Percentiles rank a stretch among this genome's conserved stretches.
phyloP scores from a whole-genome alignment of 805 yeast species.

The Kockiozyma suomiensis region DNA sequence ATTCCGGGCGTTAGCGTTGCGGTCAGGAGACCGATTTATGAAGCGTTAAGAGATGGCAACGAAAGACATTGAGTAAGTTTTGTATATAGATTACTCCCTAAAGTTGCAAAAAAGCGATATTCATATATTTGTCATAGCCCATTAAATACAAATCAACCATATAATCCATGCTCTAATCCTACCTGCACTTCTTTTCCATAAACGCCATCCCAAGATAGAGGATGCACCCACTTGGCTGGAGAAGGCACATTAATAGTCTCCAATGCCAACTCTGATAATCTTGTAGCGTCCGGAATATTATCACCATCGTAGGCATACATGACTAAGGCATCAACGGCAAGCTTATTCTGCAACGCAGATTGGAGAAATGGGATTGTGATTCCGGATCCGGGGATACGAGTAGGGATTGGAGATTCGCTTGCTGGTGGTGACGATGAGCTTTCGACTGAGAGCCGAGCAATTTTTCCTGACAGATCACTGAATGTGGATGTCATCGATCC shows the following conservation, averaged over 20 bases:
- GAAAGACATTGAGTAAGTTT: not conserved
- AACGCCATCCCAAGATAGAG: conserved; percentile 81
- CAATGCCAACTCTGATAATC: conserved; percentile 49
- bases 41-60: conserved; percentile 9
- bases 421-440: not conserved
- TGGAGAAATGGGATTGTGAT: conserved; percentile 38
- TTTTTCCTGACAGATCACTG: conserved; percentile 6
- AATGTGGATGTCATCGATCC: conserved; percentile 1
- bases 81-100: not conserved
- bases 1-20: conserved; percentile 37
- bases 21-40: conserved; percentile 31
- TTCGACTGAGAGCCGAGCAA: conserved; percentile 12
- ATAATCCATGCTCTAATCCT: conserved; percentile 78
- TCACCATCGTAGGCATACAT: conserved; percentile 88
- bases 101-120: not conserved
- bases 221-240: conserved; percentile 50
- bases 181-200: conserved; percentile 74
- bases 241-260: conserved; percentile 37
- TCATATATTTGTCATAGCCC: too few relatives aligned
- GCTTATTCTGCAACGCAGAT: conserved; percentile 3
- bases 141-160: too few relatives aligned
- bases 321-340: conserved; percentile 48
- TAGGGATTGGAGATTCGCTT: conserved; percentile 16
- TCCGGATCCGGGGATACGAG: conserved; percentile 42
- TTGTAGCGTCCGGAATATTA: conserved; percentile 70